Evolutionary conservation across 257 asterid species (phyloP), one percentile per base, ranked within the genome.

Genomic region (Misopates orontium): DNA sequence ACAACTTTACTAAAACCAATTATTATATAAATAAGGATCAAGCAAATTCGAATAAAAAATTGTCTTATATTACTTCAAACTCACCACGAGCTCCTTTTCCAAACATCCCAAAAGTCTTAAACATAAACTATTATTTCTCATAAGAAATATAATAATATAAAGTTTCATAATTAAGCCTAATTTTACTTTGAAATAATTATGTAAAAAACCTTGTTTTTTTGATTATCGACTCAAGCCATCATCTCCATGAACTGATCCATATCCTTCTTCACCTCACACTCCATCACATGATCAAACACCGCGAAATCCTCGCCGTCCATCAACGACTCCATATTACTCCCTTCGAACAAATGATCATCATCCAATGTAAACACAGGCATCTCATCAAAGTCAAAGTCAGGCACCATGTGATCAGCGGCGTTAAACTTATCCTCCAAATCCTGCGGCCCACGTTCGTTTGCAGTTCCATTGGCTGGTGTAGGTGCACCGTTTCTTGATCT

Each of bases 271-370:
- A 8, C 31, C 74, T 28, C 7, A 3, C 3, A 28, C 36, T 3
- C 4, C 36, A 7, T 2, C 36, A 28, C 36, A 28, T 72, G 68
- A 32, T 61, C 77, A 31, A 66, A 12, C 5, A 64, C 65, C 32
- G 61, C 54, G 16, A 53, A 67, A 0, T 57, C 22, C 3, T 40
- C 18, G 75, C 63, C 81, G 28, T 76, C 76, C 75, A 78, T 49
- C 56, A 70, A 73, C 4, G 70, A 59, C 8, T 73, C 78, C 69
- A 78, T 70, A 64, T 64, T 57, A 39, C 70, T 45, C 23, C 67
- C 81, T 6, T 56, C 32, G 56, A 78, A 67, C 9, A 70, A 24
- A 13, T 53, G 14, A 67, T 75, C 73, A 28, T 72, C 80, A 50
- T 73, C 69, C 17, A 78, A 60, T 39, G 14, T 16, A 45, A 80